Evolutionary conservation across 2,329 filamentous ascomycete genomes (phyloP).

Genomic region (Teratosphaeria gauchensis): DNA sequence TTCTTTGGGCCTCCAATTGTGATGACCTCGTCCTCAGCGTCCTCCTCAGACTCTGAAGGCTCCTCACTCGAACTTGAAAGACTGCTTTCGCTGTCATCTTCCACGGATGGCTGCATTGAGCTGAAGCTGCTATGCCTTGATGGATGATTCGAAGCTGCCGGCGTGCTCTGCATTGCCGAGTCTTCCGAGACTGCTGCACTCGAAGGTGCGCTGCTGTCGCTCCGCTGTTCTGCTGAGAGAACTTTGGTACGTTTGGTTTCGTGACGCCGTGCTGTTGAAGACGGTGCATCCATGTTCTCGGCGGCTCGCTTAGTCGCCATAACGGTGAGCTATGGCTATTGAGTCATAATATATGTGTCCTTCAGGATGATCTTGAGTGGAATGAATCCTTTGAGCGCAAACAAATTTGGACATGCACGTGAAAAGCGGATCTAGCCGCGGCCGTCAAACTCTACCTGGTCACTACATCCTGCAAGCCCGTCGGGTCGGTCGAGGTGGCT

Average conservation of each 20-base stretch:
- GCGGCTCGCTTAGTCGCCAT: not conserved
- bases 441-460: not conserved
- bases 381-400: not conserved
- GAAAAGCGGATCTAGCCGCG: not conserved
- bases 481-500: not conserved
- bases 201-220: conserved; percentile 6
- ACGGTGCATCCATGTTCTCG: not conserved
- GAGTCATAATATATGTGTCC: not conserved
- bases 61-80: conserved; percentile 8
- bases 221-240: not conserved
- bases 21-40: conserved; percentile 3
- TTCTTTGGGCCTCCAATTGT: conserved; percentile 9
- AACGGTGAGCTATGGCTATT: not conserved
- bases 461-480: not conserved
- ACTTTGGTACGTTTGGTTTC: not conserved
- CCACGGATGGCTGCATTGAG: not conserved
- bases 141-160: not conserved
- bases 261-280: not conserved
- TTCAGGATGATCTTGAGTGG: not conserved
- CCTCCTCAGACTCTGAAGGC: not conserved
- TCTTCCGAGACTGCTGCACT: conserved; percentile 4
- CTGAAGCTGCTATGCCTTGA: not conserved
- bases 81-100: conserved; percentile 4
- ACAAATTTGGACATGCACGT: not conserved
- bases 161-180: conserved; percentile 5